Evolutionary conservation across 106 monocot genomes (phyloP).

Genomic region (Acorus gramineus): DNA sequence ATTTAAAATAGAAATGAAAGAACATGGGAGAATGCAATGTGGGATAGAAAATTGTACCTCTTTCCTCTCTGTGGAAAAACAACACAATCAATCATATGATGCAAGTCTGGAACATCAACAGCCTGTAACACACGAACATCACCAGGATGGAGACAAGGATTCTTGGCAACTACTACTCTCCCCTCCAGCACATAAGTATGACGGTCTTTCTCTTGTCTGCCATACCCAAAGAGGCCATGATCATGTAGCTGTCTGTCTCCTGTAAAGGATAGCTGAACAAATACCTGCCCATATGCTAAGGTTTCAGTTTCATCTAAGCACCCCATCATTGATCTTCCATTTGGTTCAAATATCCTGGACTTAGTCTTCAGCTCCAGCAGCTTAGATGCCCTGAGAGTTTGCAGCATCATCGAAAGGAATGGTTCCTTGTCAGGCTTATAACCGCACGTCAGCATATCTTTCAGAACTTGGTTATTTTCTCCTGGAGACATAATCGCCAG

Average conservation of each 20-base stretch:
- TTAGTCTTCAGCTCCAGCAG: conserved; percentile 68
- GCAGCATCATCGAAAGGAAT: conserved; percentile 67
- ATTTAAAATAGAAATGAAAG: no score
- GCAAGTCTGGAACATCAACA: conserved; percentile 64
- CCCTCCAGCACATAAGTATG: conserved; percentile 37
- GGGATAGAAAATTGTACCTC: conserved; percentile 23
- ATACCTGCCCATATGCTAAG: conserved; percentile 75
- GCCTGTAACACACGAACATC: conserved; percentile 60
- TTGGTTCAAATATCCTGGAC: conserved; percentile 65
- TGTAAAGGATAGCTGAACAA: conserved; percentile 50
- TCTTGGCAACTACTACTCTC: conserved; percentile 69
- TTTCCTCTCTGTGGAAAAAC: conserved; percentile 86
- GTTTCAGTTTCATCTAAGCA: conserved; percentile 81
- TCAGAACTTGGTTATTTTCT: conserved; percentile 55
- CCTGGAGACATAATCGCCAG: conserved; percentile 49
- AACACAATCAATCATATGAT: conserved; percentile 87
- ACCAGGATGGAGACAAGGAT: conserved; percentile 91
- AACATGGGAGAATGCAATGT: no score
- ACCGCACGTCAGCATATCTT: conserved; percentile 59
- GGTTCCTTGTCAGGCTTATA: conserved; percentile 73
- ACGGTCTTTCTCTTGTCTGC: conserved; percentile 9
- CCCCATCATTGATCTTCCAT: conserved; percentile 88
- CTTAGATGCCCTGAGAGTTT: conserved; percentile 54
- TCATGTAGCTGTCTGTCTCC: conserved; percentile 6
- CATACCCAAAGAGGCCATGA: conserved; percentile 13